Base-by-base conservation (phyloP, 2,329 filamentous ascomycete species). In the Beauveria caledonica region DNA sequence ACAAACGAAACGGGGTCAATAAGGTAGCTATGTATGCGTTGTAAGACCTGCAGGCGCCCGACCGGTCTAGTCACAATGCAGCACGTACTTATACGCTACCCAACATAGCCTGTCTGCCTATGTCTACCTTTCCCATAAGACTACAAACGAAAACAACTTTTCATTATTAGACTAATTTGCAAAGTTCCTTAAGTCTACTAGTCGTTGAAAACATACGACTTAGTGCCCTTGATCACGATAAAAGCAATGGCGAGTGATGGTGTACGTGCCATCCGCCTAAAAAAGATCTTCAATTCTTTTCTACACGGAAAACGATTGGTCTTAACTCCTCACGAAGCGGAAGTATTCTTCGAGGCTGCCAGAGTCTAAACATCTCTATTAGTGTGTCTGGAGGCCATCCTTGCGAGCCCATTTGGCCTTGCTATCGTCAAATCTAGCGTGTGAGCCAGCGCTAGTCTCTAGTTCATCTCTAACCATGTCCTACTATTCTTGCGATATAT, bases 401-500 rank as follows among this genome's bases (percentile, higher is more conserved):
- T 68, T 21, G 64, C 66, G 1, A 68, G 62, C 48, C 27, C 63
- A 2, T 10, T 56, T 3, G 70, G 65, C 0, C 52, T 71, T 11
- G 29, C 61, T 3, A 66, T 67, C 2, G 17, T 72, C 5, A 64
- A 66, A n/a, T 40, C 60, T 25, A 66, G 66, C 6, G 66, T 73
- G 4, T 68, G 70, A 2, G 60, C 62, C 5, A 67, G 68, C 17
- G 25, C 64, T 19, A 66, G 65, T 4, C 40, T 60, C 3, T 42
- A 58, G 3, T 78, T 74, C 62, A 66, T 77, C 49, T 58, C 64
- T 10, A 29, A 63, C 1, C 62, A 70, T 5, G 72, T 71, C 0
- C 63, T 76, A 0, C 64, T 66, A 0, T 74, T 80, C 46, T 61
- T 80, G 23, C 60, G 44, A 0, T 78, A 73, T 61, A 61, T 82